Evolutionary conservation across 75 land plant species (phyloP), one percentile per base, ranked within the genome.

Genomic region (Gnetum montanum): DNA sequence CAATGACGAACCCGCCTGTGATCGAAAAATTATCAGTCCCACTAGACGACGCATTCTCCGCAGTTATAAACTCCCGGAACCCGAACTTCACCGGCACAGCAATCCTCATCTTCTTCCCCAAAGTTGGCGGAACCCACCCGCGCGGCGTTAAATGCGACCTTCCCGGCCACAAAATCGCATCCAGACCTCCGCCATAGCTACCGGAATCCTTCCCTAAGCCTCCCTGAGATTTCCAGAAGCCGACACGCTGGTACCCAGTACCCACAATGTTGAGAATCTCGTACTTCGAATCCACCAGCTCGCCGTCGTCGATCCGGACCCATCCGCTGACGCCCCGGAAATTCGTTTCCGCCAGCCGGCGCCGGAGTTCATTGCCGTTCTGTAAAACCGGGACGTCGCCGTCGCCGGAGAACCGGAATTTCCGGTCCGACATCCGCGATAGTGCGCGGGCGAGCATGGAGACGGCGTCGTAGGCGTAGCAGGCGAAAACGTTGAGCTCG

Each of bases 1-100:
- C 75, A 4, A 70, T 70, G 38, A 64, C 52, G 66, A 51, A 70
- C n/a, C n/a, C n/a, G n/a, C n/a, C n/a, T n/a, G n/a, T n/a, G n/a
- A n/a, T n/a, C n/a, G n/a, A n/a, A n/a, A n/a, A n/a, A n/a, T n/a
- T n/a, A n/a, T n/a, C n/a, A n/a, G n/a, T n/a, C n/a, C n/a, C n/a
- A n/a, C n/a, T n/a, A n/a, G n/a, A n/a, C n/a, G n/a, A n/a, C n/a
- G n/a, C n/a, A n/a, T n/a, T n/a, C n/a, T n/a, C n/a, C n/a, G n/a
- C 52, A 4, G 38, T 59, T 2, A 75, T 60, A 38, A 69, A 65
- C 15, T 65, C 73, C 11, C 31, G 48, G 48, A 58, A 75, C 15
- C 78, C 73, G 11, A 18, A 0, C 58, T 70, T 75, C 3, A 52
- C 31, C 11, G 78, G 78, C 33, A 75, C 69, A 11, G 54, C 73